phyloP scores from a whole-genome alignment of 257 asterid species.

The Solanum appendiculatum region DNA sequence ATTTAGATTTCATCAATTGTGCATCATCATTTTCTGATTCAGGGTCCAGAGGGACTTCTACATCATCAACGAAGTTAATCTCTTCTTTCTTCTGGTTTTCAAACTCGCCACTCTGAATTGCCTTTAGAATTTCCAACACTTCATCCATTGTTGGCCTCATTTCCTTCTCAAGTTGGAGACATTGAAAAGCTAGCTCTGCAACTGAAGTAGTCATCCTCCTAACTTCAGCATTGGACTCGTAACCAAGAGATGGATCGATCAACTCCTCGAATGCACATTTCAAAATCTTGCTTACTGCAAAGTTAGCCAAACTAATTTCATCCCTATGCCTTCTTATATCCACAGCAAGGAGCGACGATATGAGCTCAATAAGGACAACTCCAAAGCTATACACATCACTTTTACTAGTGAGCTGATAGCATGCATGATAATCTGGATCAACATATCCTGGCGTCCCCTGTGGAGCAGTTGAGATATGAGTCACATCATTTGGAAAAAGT shows the following conservation, averaged over 20 bases:
- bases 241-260: slow-evolving; percentile 36
- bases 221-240: slow-evolving; percentile 15
- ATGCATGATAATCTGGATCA: slow-evolving; percentile 37
- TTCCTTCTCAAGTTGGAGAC: slow-evolving; percentile 41
- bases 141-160: slow-evolving; percentile 47
- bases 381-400: slow-evolving; percentile 59
- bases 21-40: slow-evolving; percentile 26
- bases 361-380: slow-evolving; percentile 48
- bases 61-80: background rate
- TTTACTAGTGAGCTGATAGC: slow-evolving; percentile 35
- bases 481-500: slow-evolving; percentile 21
- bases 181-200: slow-evolving; percentile 43
- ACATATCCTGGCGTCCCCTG: slow-evolving; percentile 58
- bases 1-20: slow-evolving; percentile 11
- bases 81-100: background rate
- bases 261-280: slow-evolving; percentile 30
- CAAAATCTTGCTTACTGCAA: slow-evolving; percentile 31
- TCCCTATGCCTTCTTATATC: slow-evolving; percentile 31
- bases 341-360: slow-evolving; percentile 46
- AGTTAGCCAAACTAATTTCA: slow-evolving; percentile 41
- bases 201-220: slow-evolving; percentile 34
- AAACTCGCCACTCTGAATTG: slow-evolving; percentile 3
- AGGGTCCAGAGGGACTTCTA: slow-evolving; percentile 6
- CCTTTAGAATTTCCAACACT: slow-evolving; percentile 23
- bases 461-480: slow-evolving; percentile 52